Evolutionary conservation across 2,329 filamentous ascomycete species (phyloP), one percentile per base, ranked within the genome.

Genomic region (Aspergillus intermedius): DNA sequence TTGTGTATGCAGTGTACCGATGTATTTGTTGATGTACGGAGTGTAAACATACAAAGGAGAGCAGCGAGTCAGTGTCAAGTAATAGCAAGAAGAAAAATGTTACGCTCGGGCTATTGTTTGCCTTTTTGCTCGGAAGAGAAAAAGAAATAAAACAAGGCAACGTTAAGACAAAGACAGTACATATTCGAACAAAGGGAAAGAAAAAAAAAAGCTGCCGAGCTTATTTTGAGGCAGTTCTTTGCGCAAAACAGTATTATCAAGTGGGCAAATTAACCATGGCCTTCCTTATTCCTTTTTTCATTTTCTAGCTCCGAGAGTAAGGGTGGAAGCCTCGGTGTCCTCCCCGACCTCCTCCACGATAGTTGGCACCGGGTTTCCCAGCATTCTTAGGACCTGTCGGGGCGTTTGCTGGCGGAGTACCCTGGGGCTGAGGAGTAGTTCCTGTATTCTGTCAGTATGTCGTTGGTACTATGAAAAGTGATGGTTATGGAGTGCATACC

Each of bases 321-420:
- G 89, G 89, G 65, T 94, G 88, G 70, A 81, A 95, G 3, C 87
- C 88, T 23, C 88, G 75, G 69, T 77, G 70, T 45, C 83, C 81
- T 51, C 88, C 87, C 52, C 88, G 77, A 15, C 91, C 89, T 45
- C 91, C 91, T 46, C 93, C 91, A 37, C 91, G 85, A 68, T 96
- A 97, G 71, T 95, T 95, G 1, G 88, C 89, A 13, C 91, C 90
- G 1, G 91, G 89, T 64, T 86, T 87, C 22, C 91, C 91, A 1
- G 91, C 89, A 62, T 97, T 98, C 78, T 95, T 95, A 4, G 93
- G 93, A 0, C 93, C 93, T 0, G 93, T 98, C 0, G 93, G 93
- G 5, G 93, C 88, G 63, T 89, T 89, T 4, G 87, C 84, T 17
- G 88, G 88, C 12, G 84, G 81, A 6, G 74, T 69, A 49, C 72